Base-by-base conservation (phyloP, 2,329 filamentous ascomycete species). In the Nemania sp. region DNA sequence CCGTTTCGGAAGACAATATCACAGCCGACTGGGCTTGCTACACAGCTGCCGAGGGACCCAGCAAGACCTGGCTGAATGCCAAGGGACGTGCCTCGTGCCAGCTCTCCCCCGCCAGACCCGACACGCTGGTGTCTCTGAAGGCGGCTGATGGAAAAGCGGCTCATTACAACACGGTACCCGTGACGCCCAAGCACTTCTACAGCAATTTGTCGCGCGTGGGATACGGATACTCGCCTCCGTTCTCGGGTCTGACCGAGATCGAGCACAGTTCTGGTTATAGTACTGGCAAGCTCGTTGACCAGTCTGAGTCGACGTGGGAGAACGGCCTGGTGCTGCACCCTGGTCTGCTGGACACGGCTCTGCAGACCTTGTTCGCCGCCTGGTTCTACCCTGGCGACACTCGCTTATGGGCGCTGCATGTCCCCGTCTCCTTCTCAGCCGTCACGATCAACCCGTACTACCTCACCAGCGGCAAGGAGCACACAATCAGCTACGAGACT, bases 301-400 rank as follows among this genome's bases (percentile, higher is more conserved):
- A 55, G 22, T 42, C 44, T 2, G 52, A 45, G 2, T 48, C 53
- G 5, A 11, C 31, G 6, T 46, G 40, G 37, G n/a, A 42, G 15
- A 28, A 47, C 15, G 11, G 40, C 23, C 5, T 54, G 11, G 24
- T 47, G 1, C 17, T 61, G 1, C 59, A 61, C n/a, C 59, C 56
- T 3, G 54, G 47, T 7, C 36, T 44, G 28, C 51, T 61, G 8
- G 61, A 63, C 24, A 41, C 55, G 9, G 56, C 54, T 9, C 48
- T 63, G 17, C 58, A 63, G 41, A 39, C 45, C 9, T 31, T 49
- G 9, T 59, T 61, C 30, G 54, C 49, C 17, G 56, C 61, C 2
- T 44, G 48, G 3, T 31, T 48, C 31, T 51, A 37, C 8, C 58
- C 60, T 17, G 53, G 52, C 3, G 58, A 62, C 24, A 46, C 37